Evolutionary conservation across 2,329 filamentous ascomycete species (phyloP).

Genomic region (Aspergillus neotritici): DNA sequence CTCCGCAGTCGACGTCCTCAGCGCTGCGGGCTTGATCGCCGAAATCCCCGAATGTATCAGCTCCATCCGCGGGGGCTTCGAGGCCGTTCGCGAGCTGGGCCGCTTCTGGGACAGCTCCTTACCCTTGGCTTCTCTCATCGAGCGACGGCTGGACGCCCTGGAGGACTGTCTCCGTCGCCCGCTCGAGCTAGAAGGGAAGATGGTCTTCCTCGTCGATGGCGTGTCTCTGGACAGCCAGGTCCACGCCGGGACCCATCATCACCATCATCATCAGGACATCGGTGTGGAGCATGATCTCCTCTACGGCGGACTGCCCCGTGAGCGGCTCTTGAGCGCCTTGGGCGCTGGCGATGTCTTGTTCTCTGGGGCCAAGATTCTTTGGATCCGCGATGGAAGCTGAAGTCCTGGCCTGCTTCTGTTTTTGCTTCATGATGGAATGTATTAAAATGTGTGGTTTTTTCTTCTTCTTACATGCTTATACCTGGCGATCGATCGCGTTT

Average conservation of each 20-base stretch:
- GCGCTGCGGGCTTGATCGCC: slow-evolving; percentile 52
- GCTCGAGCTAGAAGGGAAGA: slow-evolving; percentile 27
- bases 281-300: slow-evolving; percentile 38
- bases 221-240: slow-evolving; percentile 38
- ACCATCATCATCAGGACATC: slow-evolving; percentile 13
- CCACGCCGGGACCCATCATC: slow-evolving; percentile 15
- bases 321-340: slow-evolving; percentile 27
- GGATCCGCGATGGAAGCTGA: slow-evolving; percentile 20
- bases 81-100: slow-evolving; percentile 52
- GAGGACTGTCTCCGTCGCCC: slow-evolving; percentile 33
- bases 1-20: slow-evolving; percentile 61
- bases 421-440: slow-evolving; percentile 8
- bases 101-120: slow-evolving; percentile 56
- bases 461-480: neutral
- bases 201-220: slow-evolving; percentile 33
- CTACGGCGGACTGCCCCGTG: slow-evolving; percentile 32
- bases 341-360: slow-evolving; percentile 23
- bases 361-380: slow-evolving; percentile 22
- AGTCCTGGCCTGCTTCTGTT: neutral
- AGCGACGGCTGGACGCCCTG: slow-evolving; percentile 43
- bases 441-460: slow-evolving; percentile 4
- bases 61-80: slow-evolving; percentile 49
- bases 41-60: slow-evolving; percentile 50
- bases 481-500: too few species aligned
- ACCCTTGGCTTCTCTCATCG: slow-evolving; percentile 47